Conservation (phyloP, 495 filamentous ascomycete species). For the Aspergillus kassunensis region DNA sequence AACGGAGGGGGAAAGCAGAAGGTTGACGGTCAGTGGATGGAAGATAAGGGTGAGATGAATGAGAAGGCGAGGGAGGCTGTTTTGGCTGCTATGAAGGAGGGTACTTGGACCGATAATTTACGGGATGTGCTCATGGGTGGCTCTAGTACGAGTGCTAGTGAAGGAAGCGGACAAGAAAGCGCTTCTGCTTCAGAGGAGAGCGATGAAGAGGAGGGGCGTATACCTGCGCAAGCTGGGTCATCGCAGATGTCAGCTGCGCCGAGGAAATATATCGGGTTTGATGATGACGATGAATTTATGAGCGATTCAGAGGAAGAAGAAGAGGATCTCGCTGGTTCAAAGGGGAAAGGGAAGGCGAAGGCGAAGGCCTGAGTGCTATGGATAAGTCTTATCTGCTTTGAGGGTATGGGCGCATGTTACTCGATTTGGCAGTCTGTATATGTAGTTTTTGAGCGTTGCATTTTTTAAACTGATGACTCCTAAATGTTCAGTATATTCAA, state of each 20-base stretch:
- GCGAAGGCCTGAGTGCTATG: slow-evolving; percentile 21
- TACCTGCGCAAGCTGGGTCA: slow-evolving; percentile 18
- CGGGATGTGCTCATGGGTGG: slow-evolving; percentile 39
- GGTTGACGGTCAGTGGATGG: slow-evolving; percentile 87
- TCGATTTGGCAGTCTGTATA: background rate
- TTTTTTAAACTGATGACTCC: no score
- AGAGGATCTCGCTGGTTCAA: slow-evolving; percentile 18
- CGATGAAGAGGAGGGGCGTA: slow-evolving; percentile 45
- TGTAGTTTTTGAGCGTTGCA: background rate
- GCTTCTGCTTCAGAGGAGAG: slow-evolving; percentile 46
- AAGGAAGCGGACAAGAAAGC: slow-evolving; percentile 36
- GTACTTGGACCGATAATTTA: slow-evolving; percentile 48
- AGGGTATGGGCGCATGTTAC: background rate
- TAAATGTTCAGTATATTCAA: no score
- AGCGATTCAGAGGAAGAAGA: slow-evolving; percentile 63
- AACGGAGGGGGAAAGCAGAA: slow-evolving; percentile 61
- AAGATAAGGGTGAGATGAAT: slow-evolving; percentile 80
- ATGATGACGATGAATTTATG: slow-evolving; percentile 90
- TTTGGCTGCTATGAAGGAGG: slow-evolving; percentile 65
- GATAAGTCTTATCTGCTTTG: slow-evolving; percentile 16
- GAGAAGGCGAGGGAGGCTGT: slow-evolving; percentile 85
- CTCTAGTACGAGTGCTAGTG: slow-evolving; percentile 50
- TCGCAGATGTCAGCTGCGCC: slow-evolving; percentile 28
- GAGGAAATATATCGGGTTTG: slow-evolving; percentile 73
- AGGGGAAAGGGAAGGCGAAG: slow-evolving; percentile 39